Evolutionary conservation across 192 early-diverging fungal species (phyloP).

Genomic region (Oehlia diaphana): DNA sequence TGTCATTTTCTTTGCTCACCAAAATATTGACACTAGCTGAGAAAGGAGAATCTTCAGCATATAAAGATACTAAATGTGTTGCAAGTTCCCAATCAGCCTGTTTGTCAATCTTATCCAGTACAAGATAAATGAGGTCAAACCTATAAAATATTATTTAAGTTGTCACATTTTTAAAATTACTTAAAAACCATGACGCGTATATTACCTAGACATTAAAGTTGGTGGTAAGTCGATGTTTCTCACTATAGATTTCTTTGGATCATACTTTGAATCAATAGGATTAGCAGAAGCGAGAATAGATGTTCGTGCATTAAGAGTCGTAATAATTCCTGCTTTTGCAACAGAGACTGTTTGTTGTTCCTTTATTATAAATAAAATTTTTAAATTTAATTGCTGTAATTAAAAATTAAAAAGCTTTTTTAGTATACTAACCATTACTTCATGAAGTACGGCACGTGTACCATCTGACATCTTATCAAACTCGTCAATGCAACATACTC

Average conservation of each 20-base stretch:
- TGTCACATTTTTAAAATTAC: neutral
- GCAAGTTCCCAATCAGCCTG: constrained; percentile 83
- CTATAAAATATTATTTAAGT: constrained; percentile 34
- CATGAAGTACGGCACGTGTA: constrained; percentile 92
- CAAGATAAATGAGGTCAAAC: constrained; percentile 92
- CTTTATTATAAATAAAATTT: constrained; percentile 34
- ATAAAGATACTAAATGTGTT: constrained; percentile 84
- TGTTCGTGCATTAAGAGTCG: constrained; percentile 94
- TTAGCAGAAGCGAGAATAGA: constrained; percentile 95
- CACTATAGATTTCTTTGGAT: constrained; percentile 76
- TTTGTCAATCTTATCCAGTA: constrained; percentile 90
- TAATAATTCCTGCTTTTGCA: constrained; percentile 98
- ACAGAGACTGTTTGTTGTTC: constrained; percentile 99
- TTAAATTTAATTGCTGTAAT: neutral
- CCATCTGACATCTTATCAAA: constrained; percentile 99
- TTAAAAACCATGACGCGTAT: too few relatives aligned
- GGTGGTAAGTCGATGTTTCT: constrained; percentile 92
- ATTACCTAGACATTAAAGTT: constrained; percentile 85
- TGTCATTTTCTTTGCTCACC: constrained; percentile 20
- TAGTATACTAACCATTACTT: constrained; percentile 79
- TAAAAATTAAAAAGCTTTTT: neutral
- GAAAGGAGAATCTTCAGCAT: constrained; percentile 65
- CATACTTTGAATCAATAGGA: constrained; percentile 89
- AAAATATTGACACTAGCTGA: constrained; percentile 49
- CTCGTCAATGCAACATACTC: constrained; percentile 98